These are phyloP conservation scores for Aquanectria penicillioides DNA, from an alignment of 2,329 filamentous ascomycete species.

Conservation along the genomic window DNA sequence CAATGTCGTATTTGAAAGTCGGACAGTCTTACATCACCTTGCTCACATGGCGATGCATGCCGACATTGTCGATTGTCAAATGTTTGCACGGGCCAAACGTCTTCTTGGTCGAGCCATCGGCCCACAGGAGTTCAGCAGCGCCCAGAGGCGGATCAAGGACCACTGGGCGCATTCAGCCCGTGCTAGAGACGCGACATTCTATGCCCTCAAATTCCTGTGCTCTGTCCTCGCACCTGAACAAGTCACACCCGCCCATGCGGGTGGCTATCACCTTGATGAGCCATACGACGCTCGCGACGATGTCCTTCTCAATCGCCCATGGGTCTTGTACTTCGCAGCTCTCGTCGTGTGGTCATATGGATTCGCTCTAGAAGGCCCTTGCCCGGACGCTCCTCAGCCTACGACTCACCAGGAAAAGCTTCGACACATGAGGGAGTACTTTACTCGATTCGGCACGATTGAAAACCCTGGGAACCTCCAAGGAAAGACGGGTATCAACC, in stretches of 20 bases:
- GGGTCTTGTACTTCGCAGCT: conserved; percentile 93
- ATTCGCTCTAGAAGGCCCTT: conserved; percentile 86
- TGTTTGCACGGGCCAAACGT: conserved; percentile 88
- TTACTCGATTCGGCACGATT: conserved; percentile 77
- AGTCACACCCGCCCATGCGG: conserved; percentile 48
- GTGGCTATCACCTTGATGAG: conserved; percentile 54
- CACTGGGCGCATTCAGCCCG: conserved; percentile 89
- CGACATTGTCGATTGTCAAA: conserved; percentile 96
- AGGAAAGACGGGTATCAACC: conserved; percentile 78
- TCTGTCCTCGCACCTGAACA: conserved; percentile 77
- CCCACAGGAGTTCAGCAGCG: conserved; percentile 80
- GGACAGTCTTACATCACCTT: conserved; percentile 89
- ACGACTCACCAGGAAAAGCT: conserved; percentile 72
- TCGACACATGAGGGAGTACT: conserved; percentile 81
- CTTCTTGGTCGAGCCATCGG: conserved; percentile 88
- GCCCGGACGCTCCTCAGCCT: conserved; percentile 63
- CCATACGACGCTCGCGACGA: conserved; percentile 88
- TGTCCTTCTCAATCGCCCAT: conserved; percentile 88
- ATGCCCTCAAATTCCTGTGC: conserved; percentile 87
- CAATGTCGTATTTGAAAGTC: conserved; percentile 80
- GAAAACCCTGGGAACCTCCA: conserved; percentile 81
- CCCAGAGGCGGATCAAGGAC: conserved; percentile 85
- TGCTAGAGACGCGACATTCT: conserved; percentile 90
- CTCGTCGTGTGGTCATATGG: conserved; percentile 97
- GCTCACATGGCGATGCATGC: conserved; percentile 99